These are phyloP conservation scores for Acacia melanoxylon DNA, from an alignment of 306 rosid genomes.

Conservation along the genomic window DNA sequence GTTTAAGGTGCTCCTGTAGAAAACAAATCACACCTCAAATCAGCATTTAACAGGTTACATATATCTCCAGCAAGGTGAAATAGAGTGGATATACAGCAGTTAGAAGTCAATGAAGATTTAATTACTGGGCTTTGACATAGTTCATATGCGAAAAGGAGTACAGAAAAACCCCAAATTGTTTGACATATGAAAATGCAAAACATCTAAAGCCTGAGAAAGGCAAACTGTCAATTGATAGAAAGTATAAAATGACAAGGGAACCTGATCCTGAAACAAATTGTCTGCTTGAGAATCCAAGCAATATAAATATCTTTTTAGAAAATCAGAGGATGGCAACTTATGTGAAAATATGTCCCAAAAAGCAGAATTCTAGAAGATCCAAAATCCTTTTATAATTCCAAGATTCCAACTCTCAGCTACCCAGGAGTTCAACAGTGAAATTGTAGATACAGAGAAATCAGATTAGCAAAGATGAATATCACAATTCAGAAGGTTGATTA, in stretches of 20 bases:
- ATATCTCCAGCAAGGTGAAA: constrained; percentile 24
- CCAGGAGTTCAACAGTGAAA: constrained; percentile 19
- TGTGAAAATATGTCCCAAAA: constrained; percentile 16
- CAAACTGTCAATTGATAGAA: constrained; percentile 3
- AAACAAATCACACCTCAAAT: constrained; percentile 29
- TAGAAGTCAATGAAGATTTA: constrained; percentile 6
- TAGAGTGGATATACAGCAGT: constrained; percentile 9
- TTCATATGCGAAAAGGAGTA: constrained; percentile 13
- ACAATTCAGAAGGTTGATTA: constrained; percentile 21
- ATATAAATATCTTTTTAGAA: constrained; percentile 14
- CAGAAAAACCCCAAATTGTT: neutral
- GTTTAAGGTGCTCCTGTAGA: constrained; percentile 86
- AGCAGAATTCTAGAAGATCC: constrained; percentile 10
- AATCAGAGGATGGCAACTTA: constrained; percentile 9
- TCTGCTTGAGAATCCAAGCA: constrained; percentile 24
- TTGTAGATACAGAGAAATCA: constrained; percentile 18
- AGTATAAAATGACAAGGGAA: constrained; percentile 18
- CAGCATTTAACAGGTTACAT: constrained; percentile 24
- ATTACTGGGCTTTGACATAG: neutral
- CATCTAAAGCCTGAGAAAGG: constrained; percentile 16
- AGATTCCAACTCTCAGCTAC: constrained; percentile 20
- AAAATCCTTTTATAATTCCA: neutral
- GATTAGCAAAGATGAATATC: constrained; percentile 15
- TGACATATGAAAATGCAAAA: neutral
- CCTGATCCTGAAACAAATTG: constrained; percentile 1